Conservation (phyloP, 1,139 yeast genomes). For the Meyerozyma guilliermondii region DNA sequence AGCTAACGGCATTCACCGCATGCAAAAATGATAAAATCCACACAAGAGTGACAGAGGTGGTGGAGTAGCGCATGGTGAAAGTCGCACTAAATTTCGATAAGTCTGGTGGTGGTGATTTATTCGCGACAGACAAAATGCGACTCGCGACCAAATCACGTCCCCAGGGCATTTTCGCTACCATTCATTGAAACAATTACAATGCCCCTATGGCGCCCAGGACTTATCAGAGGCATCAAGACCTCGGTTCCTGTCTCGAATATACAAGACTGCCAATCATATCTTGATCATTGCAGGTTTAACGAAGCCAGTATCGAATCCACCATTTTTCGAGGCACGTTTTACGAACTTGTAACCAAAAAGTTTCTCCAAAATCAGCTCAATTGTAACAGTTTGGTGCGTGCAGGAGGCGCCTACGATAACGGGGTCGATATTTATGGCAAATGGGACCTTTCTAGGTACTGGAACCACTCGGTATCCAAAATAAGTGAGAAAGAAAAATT, state of each 20-base stretch:
- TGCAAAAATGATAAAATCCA: not conserved
- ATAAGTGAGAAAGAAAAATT: not conserved
- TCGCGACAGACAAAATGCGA: no score
- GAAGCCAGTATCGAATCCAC: conserved; percentile 27
- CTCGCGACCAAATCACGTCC: not conserved
- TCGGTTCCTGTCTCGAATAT: conserved; percentile 6
- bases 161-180: not conserved
- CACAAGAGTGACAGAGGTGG: not conserved
- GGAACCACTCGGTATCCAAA: conserved; percentile 6
- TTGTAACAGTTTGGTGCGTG: conserved; percentile 34
- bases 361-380: conserved; percentile 37
- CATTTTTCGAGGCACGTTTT: conserved; percentile 64
- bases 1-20: not conserved
- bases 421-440: conserved; percentile 67
- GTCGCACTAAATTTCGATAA: not conserved
- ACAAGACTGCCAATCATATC: conserved; percentile 23
- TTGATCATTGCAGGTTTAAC: conserved; percentile 23
- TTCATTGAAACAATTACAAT: not conserved
- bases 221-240: not conserved
- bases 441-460: conserved; percentile 45
- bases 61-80: not conserved
- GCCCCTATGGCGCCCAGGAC: not conserved
- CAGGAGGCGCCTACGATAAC: conserved; percentile 69
- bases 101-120: no score
- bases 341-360: conserved; percentile 54